Percentiles rank a stretch among this genome's conserved stretches.
Evolutionary conservation across 1,284 basidiomycete species (phyloP).

Genomic region (Apiotrichum gamsii): DNA sequence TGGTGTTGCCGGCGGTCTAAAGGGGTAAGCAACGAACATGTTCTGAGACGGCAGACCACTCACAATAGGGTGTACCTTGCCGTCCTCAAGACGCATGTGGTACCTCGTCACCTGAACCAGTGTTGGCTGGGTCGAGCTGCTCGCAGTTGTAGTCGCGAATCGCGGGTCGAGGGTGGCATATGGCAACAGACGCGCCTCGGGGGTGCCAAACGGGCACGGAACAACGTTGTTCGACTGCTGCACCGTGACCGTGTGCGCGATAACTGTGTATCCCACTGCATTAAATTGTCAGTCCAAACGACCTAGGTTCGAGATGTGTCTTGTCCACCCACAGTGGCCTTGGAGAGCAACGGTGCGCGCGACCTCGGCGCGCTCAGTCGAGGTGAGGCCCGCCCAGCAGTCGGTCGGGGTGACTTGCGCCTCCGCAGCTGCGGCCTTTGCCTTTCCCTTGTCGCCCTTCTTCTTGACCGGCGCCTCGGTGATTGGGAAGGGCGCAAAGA

Average conservation of each 20-base stretch:
- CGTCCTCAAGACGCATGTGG: conserved; percentile 43
- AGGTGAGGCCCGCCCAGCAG: conserved; percentile 38
- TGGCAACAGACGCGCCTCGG: conserved; percentile 21
- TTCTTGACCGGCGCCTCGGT: conserved; percentile 14
- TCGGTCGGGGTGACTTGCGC: background rate
- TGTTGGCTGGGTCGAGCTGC: conserved; percentile 12
- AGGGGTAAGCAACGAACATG: background rate
- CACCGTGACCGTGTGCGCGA: conserved; percentile 35
- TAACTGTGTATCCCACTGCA: conserved; percentile 44
- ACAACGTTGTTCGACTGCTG: conserved; percentile 27
- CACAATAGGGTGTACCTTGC: conserved; percentile 40
- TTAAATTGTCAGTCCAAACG: too few species aligned
- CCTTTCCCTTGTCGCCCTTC: conserved; percentile 39
- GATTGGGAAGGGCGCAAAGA: conserved; percentile 41
- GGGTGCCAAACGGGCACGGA: conserved; percentile 31
- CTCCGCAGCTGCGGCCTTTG: conserved; percentile 17
- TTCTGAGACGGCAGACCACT: conserved; percentile 10
- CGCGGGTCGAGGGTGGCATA: conserved; percentile 42
- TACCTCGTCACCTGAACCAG: conserved; percentile 43
- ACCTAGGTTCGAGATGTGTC: too few species aligned
- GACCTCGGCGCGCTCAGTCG: conserved; percentile 31
- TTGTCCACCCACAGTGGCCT: conserved; percentile 35
- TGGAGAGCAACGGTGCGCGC: conserved; percentile 28
- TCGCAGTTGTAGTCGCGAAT: conserved; percentile 7
- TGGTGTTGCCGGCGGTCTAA: conserved; percentile 37